Conservation (phyloP, 257 asterid species). For the Phtheirospermum japonicum region DNA sequence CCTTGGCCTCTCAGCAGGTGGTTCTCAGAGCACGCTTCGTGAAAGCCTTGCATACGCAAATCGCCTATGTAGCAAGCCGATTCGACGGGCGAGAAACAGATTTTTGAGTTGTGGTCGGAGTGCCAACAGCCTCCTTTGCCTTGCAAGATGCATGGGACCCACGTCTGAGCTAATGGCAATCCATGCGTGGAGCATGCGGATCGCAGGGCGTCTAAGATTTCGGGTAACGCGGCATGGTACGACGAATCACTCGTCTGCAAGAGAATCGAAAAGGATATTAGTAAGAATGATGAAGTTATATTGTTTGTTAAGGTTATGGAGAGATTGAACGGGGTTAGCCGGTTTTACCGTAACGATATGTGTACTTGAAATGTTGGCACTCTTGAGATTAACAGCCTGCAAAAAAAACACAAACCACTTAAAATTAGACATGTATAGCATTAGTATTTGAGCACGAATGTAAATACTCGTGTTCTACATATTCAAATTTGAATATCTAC, state of each 20-base stretch:
- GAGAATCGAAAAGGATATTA: constrained; percentile 17
- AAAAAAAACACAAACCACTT: constrained; percentile 25
- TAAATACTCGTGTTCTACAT: neutral
- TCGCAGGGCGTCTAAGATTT: constrained; percentile 58
- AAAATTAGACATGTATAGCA: constrained; percentile 24
- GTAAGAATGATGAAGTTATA: neutral
- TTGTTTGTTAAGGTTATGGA: neutral
- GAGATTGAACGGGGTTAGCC: constrained; percentile 11
- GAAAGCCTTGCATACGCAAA: constrained; percentile 58
- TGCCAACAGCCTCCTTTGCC: constrained; percentile 72
- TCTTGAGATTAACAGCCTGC: constrained; percentile 83
- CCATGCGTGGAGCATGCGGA: constrained; percentile 60
- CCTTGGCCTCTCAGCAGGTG: constrained; percentile 88
- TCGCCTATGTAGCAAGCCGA: constrained; percentile 71
- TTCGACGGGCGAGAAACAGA: constrained; percentile 70
- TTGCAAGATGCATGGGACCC: constrained; percentile 74
- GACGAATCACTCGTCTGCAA: constrained; percentile 55
- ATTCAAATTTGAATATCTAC: too few species aligned
- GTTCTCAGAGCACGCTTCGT: constrained; percentile 85
- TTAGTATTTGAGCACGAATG: too few species aligned
- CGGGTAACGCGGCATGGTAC: constrained; percentile 72
- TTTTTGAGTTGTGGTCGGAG: constrained; percentile 62
- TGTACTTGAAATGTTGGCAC: constrained; percentile 46
- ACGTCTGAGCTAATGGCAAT: constrained; percentile 84
- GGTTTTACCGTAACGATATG: constrained; percentile 46